Percentiles rank a stretch among this genome's conserved stretches.
phyloP scores from a whole-genome alignment of 805 yeast genomes.

The Saccharomyces eubayanus region DNA sequence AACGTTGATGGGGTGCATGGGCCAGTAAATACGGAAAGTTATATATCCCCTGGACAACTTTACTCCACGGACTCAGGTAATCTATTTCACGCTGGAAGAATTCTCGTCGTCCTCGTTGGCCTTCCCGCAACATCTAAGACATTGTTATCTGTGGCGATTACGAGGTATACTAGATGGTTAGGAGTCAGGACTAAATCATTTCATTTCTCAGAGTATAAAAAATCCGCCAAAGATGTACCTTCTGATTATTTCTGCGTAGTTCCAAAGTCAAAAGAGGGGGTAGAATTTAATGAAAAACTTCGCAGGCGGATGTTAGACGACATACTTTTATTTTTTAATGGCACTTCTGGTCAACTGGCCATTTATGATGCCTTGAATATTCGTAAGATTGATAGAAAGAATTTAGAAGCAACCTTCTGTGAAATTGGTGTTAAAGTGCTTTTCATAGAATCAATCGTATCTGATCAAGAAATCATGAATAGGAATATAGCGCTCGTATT shows the following conservation, averaged over 20 bases:
- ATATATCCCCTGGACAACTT: conserved; percentile 83
- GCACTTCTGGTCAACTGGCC: conserved; percentile 86
- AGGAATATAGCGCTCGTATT: conserved; percentile 80
- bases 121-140: conserved; percentile 96
- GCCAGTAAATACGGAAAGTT: conserved; percentile 30
- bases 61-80: conserved; percentile 90
- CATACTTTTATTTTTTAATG: conserved; percentile 59
- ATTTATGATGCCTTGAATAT: conserved; percentile 95
- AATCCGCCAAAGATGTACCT: conserved; percentile 46
- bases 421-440: conserved; percentile 61
- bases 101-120: conserved; percentile 82
- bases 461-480: conserved; percentile 57
- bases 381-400: conserved; percentile 54
- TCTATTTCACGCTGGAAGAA: conserved; percentile 90
- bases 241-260: conserved; percentile 59
- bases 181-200: conserved; percentile 90
- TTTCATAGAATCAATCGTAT: conserved; percentile 82
- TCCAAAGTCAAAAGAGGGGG: conserved; percentile 42
- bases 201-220: conserved; percentile 86
- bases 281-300: conserved; percentile 47
- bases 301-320: conserved; percentile 60
- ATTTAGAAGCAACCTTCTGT: conserved; percentile 46
- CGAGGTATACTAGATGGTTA: conserved; percentile 89
- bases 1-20: conserved; percentile 58
- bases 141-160: conserved; percentile 79